Conservation (phyloP, 257 asterid genomes). For the Ilex asprella region DNA sequence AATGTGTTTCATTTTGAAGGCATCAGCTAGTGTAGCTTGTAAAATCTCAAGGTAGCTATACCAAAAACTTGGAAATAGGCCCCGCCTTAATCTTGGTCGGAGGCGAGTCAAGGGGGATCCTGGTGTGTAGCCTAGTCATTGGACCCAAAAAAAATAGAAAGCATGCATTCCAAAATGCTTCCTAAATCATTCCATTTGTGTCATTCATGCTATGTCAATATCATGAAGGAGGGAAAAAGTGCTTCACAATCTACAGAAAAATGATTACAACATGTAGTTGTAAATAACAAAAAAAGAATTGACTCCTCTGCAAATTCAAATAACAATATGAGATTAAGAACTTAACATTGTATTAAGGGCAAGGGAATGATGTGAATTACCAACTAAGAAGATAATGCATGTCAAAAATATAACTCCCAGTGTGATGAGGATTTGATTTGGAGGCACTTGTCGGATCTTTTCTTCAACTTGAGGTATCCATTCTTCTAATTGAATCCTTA, state of each 20-base stretch:
- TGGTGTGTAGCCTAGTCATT: no score
- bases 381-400: slow-evolving; percentile 25
- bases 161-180: no score
- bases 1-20: no score
- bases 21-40: no score
- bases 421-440: slow-evolving; percentile 42
- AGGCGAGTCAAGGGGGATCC: no score
- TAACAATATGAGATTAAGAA: background rate
- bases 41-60: no score
- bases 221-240: background rate
- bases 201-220: background rate
- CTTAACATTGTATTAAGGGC: background rate
- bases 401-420: slow-evolving; percentile 42
- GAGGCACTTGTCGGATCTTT: slow-evolving; percentile 37
- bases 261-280: background rate
- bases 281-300: background rate
- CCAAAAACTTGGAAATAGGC: no score
- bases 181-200: no score
- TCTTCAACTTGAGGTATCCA: slow-evolving; percentile 29
- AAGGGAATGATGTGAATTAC: slow-evolving; percentile 27
- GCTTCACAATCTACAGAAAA: background rate
- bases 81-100: no score
- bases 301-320: background rate
- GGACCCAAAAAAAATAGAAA: no score
- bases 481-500: slow-evolving; percentile 42